These are phyloP conservation scores for Ophiocordyceps unilateralis DNA, from an alignment of 2,329 filamentous ascomycete genomes.

Conservation along the genomic window DNA sequence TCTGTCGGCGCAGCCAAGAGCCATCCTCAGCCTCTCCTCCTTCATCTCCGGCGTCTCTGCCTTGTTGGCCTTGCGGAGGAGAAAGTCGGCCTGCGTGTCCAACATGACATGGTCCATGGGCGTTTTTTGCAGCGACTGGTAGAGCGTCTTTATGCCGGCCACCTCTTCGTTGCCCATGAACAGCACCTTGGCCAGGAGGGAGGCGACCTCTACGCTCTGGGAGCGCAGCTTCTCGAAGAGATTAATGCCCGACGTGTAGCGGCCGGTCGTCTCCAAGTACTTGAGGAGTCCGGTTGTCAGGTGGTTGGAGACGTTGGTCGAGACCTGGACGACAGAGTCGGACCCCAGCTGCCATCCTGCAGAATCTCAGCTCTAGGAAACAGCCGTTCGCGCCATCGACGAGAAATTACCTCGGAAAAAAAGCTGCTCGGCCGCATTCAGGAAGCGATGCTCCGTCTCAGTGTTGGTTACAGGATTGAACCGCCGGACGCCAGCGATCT, in stretches of 20 bases:
- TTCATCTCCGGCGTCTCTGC: conserved; percentile 35
- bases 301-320: conserved; percentile 92
- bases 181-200: conserved; percentile 74
- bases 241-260: conserved; percentile 90
- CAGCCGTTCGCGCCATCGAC: background rate
- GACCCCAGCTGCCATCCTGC: conserved; percentile 87
- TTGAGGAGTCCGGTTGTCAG: conserved; percentile 82
- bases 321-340: conserved; percentile 92
- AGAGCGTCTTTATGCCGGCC: conserved; percentile 74
- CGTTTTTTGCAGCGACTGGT: conserved; percentile 74
- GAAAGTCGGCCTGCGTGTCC: conserved; percentile 83
- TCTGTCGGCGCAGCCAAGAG: conserved; percentile 81
- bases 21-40: conserved; percentile 61
- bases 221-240: conserved; percentile 89
- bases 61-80: conserved; percentile 61
- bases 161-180: conserved; percentile 96
- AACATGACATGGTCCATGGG: conserved; percentile 98
- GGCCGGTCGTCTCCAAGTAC: conserved; percentile 89
- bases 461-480: conserved; percentile 98
- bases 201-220: conserved; percentile 86
- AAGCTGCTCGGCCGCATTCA: conserved; percentile 82
- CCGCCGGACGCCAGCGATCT: conserved; percentile 88
- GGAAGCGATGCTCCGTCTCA: conserved; percentile 92
- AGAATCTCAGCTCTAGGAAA: conserved; percentile 5
- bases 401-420: conserved; percentile 65